Evolutionary conservation across 805 yeast genomes (phyloP).

Genomic region (Barnettozyma populi): DNA sequence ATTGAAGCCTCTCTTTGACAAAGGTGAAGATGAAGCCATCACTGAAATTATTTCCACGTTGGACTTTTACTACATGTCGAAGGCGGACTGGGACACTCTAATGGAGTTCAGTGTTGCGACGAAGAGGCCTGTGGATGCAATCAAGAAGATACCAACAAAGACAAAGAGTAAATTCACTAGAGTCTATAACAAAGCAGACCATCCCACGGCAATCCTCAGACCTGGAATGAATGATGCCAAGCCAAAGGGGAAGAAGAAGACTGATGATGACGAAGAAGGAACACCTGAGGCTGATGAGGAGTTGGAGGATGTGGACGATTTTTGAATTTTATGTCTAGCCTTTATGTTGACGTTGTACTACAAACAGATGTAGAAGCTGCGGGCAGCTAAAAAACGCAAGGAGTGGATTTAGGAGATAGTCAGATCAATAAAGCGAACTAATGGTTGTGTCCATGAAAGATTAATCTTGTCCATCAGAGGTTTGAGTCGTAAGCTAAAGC

Average conservation of each 20-base stretch:
- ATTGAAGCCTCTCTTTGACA: slow-evolving; percentile 44
- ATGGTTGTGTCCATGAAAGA: no score
- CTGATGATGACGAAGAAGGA: slow-evolving; percentile 17
- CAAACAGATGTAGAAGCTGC: no score
- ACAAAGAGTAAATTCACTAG: slow-evolving; percentile 84
- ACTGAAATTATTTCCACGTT: slow-evolving; percentile 58
- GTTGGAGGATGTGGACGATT: slow-evolving; percentile 11
- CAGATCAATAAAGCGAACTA: no score
- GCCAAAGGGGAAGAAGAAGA: slow-evolving; percentile 18
- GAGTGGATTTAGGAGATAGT: no score
- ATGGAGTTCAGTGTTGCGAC: slow-evolving; percentile 80
- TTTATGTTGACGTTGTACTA: no score
- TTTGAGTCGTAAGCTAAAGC: no score
- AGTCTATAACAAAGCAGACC: slow-evolving; percentile 66
- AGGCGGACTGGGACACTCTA: slow-evolving; percentile 87
- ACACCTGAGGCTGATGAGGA: slow-evolving; percentile 16
- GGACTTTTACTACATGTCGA: slow-evolving; percentile 83
- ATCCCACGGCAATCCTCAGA: slow-evolving; percentile 80
- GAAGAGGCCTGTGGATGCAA: slow-evolving; percentile 35
- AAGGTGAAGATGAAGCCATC: slow-evolving; percentile 57
- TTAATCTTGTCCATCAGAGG: no score
- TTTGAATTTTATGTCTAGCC: background rate
- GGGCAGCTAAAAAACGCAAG: no score
- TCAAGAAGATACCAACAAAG: slow-evolving; percentile 68
- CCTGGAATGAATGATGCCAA: slow-evolving; percentile 54